Evolutionary conservation across 2,329 filamentous ascomycete genomes (phyloP).

Genomic region (Nectriaceae sp.): DNA sequence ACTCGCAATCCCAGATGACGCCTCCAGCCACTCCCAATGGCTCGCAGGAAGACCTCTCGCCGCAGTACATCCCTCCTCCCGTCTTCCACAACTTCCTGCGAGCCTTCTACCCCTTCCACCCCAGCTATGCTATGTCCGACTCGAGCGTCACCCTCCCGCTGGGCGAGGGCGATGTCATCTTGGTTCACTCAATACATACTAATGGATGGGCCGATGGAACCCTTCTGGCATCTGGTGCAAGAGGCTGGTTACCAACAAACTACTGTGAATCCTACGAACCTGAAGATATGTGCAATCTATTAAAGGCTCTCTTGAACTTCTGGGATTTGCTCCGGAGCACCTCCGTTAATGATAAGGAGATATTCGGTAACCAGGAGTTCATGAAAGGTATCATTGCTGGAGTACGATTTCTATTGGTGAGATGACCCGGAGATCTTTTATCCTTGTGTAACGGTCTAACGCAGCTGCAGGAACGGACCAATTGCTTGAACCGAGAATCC

Average conservation of each 20-base stretch:
- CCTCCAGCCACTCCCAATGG: slow-evolving; percentile 75
- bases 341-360: slow-evolving; percentile 71
- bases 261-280: slow-evolving; percentile 97
- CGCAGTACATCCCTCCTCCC: slow-evolving; percentile 51
- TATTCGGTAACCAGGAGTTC: slow-evolving; percentile 90
- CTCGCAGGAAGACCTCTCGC: slow-evolving; percentile 59
- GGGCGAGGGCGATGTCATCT: slow-evolving; percentile 85
- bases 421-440: slow-evolving; percentile 36
- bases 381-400: slow-evolving; percentile 93
- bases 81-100: slow-evolving; percentile 93
- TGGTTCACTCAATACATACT: slow-evolving; percentile 95
- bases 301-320: slow-evolving; percentile 86
- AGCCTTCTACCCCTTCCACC: slow-evolving; percentile 91
- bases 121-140: slow-evolving; percentile 73
- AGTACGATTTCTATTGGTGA: slow-evolving; percentile 83
- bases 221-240: slow-evolving; percentile 77
- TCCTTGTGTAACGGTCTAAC: slow-evolving; percentile 13
- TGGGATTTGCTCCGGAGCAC: slow-evolving; percentile 88
- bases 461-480: slow-evolving; percentile 71
- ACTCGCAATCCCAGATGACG: slow-evolving; percentile 66
- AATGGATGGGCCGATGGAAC: slow-evolving; percentile 99
- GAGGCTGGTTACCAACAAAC: slow-evolving; percentile 97
- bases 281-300: slow-evolving; percentile 77
- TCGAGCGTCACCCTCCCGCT: slow-evolving; percentile 87
- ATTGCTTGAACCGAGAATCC: slow-evolving; percentile 85